Conservation (phyloP, 2,329 filamentous ascomycete genomes). For the Didymella segeticola region DNA sequence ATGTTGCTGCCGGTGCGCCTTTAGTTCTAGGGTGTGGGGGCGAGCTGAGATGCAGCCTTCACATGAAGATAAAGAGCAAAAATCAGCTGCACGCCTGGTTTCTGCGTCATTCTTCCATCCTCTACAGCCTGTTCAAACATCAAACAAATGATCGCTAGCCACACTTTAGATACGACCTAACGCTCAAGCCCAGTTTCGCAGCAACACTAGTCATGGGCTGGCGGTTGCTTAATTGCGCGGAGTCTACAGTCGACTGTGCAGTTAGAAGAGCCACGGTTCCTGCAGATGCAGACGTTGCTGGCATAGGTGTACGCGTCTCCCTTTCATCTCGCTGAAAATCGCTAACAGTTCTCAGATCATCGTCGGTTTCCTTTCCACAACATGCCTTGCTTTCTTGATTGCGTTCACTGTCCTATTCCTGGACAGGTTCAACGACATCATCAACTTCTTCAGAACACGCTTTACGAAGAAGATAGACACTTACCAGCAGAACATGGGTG, state of each 20-base stretch:
- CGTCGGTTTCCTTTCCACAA: constrained; percentile 36
- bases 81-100: neutral
- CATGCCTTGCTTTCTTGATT: constrained; percentile 39
- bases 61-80: constrained; percentile 4
- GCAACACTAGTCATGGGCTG: constrained; percentile 18
- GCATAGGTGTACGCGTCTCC: constrained; percentile 31
- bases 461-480: constrained; percentile 19
- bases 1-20: neutral
- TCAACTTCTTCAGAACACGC: constrained; percentile 23
- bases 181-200: neutral
- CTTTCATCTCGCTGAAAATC: neutral
- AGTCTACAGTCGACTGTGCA: constrained; percentile 20
- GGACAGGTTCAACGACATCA: constrained; percentile 30
- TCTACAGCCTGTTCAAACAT: neutral
- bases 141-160: neutral
- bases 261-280: constrained; percentile 20
- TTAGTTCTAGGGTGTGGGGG: constrained; percentile 5
- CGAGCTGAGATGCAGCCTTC: constrained; percentile 6
- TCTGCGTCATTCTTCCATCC: neutral
- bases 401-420: constrained; percentile 39
- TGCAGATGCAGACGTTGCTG: constrained; percentile 41
- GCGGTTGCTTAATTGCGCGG: constrained; percentile 29
- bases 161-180: neutral
- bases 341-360: constrained; percentile 29
- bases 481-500: constrained; percentile 23